phyloP scores from a whole-genome alignment of 108 stramenopile species.

The Seminavis robusta region DNA sequence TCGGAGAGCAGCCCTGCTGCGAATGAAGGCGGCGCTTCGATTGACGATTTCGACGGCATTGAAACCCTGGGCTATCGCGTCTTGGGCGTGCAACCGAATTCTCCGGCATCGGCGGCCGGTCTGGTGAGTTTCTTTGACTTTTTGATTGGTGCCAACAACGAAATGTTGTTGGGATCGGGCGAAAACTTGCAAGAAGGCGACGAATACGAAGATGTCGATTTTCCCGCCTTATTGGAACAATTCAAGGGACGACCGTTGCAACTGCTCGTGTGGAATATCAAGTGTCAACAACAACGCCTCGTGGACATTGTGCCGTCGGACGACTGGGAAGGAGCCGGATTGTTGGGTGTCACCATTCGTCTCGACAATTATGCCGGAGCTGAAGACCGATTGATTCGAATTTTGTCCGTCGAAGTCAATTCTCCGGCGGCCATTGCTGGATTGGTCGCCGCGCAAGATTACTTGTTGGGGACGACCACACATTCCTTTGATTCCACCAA shows the following conservation, averaged over 20 bases:
- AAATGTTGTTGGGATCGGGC: slow-evolving; percentile 72
- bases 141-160: slow-evolving; percentile 80
- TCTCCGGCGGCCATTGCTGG: slow-evolving; percentile 71
- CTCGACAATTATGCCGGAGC: slow-evolving; percentile 90
- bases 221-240: slow-evolving; percentile 54
- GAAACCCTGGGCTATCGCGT: slow-evolving; percentile 93
- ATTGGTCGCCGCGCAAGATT: slow-evolving; percentile 54
- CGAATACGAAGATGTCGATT: slow-evolving; percentile 82
- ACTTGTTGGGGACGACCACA: slow-evolving; percentile 72
- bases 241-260: slow-evolving; percentile 49
- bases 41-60: slow-evolving; percentile 66
- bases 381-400: slow-evolving; percentile 79
- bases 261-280: slow-evolving; percentile 86
- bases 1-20: not conserved
- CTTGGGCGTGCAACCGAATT: slow-evolving; percentile 92
- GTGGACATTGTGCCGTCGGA: slow-evolving; percentile 76
- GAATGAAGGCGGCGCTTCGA: not conserved
- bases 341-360: slow-evolving; percentile 94
- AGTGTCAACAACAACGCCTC: slow-evolving; percentile 68
- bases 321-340: slow-evolving; percentile 91
- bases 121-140: slow-evolving; percentile 95
- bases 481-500: slow-evolving; percentile 48
- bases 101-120: slow-evolving; percentile 87
- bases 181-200: slow-evolving; percentile 70
- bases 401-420: slow-evolving; percentile 64